Evolutionary conservation across 345 rosid genomes (phyloP), one percentile per base, ranked within the genome.

Genomic region (Firmiana major): DNA sequence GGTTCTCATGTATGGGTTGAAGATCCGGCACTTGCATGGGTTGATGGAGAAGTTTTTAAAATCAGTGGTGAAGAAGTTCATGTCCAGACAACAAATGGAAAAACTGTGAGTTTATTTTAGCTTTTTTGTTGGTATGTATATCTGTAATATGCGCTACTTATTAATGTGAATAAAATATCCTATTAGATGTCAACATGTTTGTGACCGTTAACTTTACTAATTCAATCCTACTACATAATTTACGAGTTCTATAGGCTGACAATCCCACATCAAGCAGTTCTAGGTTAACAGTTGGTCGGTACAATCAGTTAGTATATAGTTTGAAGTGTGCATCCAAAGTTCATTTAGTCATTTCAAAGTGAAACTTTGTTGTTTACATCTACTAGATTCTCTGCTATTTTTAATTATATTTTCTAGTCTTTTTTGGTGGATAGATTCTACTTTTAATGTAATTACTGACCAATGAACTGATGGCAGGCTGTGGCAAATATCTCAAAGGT

Each of bases 401-500:
- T 17, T 51, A 9, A 13, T 53, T 34, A 34, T 19, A n/a, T 54
- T 72, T 9, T 19, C n/a, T 9, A 19, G 28, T 71, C 59, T 24
- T 58, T 42, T 13, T 46, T 2, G 2, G 31, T 4, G 31, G 65
- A 1, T 12, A 54, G 42, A 74, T 63, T 75, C 38, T 65, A 36
- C 49, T 49, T 51, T 57, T 49, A 55, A 55, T 58, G 48, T 46
- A 43, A 55, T 76, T 54, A 68, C 74, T 22, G 71, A 71, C 42
- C 59, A 7, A 70, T 28, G 42, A 74, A 74, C 66, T 62, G 19
- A 54, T 83, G 78, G 84, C 91, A 96, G 99, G 93, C 88, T 75
- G 94, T 92, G 85, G 81, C 97, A 67, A 90, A 88, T 73, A 91
- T 91, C 58, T 90, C 95, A 59, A 93, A 89, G 69, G 91, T 96